phyloP scores from a whole-genome alignment of 768 basidiomycete species.

The Chiua virens region DNA sequence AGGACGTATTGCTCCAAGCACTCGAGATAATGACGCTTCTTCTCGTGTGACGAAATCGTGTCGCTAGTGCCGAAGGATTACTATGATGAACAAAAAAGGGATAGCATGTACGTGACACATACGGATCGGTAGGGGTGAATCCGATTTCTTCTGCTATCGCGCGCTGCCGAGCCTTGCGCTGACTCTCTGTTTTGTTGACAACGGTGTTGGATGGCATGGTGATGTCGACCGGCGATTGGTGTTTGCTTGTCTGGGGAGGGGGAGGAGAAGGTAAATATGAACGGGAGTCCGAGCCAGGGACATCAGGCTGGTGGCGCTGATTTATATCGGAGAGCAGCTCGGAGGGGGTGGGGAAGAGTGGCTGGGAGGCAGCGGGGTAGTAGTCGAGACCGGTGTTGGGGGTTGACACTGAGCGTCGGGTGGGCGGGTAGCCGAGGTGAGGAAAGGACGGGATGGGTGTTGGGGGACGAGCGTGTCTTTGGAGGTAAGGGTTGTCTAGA shows the following conservation, averaged over 20 bases:
- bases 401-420: not conserved
- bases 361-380: slow-evolving; percentile 24
- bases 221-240: slow-evolving; percentile 12
- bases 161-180: slow-evolving; percentile 59
- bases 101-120: slow-evolving; percentile 19
- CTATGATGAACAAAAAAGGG: not conserved
- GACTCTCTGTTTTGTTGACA: slow-evolving; percentile 43
- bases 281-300: slow-evolving; percentile 2
- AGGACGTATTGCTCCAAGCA: slow-evolving; percentile 70
- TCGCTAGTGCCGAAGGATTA: slow-evolving; percentile 40
- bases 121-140: slow-evolving; percentile 64
- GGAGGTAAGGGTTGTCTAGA: slow-evolving; percentile 9
- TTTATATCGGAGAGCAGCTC: slow-evolving; percentile 54
- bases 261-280: slow-evolving; percentile 12
- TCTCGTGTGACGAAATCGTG: slow-evolving; percentile 76
- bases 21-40: slow-evolving; percentile 72
- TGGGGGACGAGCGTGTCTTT: not conserved
- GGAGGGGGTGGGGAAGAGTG: slow-evolving; percentile 64
- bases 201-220: not conserved
- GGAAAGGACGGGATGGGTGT: slow-evolving; percentile 1
- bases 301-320: slow-evolving; percentile 4
- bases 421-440: slow-evolving; percentile 13
- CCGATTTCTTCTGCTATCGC: slow-evolving; percentile 55
- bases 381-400: slow-evolving; percentile 16
- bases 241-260: slow-evolving; percentile 4